These are phyloP conservation scores for Exophiala xenobiotica DNA, from an alignment of 2,329 filamentous ascomycete genomes.

Conservation along the genomic window DNA sequence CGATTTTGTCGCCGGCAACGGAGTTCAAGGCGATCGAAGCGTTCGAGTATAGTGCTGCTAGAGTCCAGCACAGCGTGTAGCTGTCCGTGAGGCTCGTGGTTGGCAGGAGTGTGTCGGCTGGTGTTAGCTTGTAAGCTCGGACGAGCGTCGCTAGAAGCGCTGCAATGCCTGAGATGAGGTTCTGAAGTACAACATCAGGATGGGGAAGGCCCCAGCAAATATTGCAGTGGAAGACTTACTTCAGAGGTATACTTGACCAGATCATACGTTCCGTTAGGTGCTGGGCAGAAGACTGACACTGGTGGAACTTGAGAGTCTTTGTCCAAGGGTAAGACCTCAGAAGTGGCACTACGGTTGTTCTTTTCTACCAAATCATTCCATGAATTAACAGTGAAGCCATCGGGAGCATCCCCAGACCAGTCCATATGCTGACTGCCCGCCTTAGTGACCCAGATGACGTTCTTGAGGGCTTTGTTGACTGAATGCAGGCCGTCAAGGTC, in stretches of 20 bases:
- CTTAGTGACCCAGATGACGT: slow-evolving; percentile 90
- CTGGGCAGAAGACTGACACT: slow-evolving; percentile 44
- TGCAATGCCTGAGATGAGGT: slow-evolving; percentile 83
- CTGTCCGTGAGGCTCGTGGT: slow-evolving; percentile 77
- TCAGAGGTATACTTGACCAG: slow-evolving; percentile 78
- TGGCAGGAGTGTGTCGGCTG: slow-evolving; percentile 78
- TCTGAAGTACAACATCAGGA: slow-evolving; percentile 46
- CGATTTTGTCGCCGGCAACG: slow-evolving; percentile 70
- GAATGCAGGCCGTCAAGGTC: slow-evolving; percentile 72
- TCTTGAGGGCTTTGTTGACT: slow-evolving; percentile 67
- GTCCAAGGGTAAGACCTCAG: slow-evolving; percentile 64
- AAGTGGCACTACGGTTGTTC: slow-evolving; percentile 56
- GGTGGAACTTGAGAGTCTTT: slow-evolving; percentile 51
- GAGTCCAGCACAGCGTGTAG: slow-evolving; percentile 74
- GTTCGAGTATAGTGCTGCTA: slow-evolving; percentile 81
- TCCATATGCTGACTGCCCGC: slow-evolving; percentile 88
- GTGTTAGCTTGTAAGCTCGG: slow-evolving; percentile 67
- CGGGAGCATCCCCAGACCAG: slow-evolving; percentile 79
- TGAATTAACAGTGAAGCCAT: slow-evolving; percentile 77
- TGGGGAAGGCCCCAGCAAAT: slow-evolving; percentile 19
- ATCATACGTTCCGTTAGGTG: slow-evolving; percentile 54
- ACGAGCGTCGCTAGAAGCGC: slow-evolving; percentile 76
- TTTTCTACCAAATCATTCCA: slow-evolving; percentile 89
- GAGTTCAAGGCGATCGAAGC: slow-evolving; percentile 85
- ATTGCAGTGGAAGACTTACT: slow-evolving; percentile 38